phyloP scores from a whole-genome alignment of 2,329 filamentous ascomycete species.

The Ophiostoma pallidulum region DNA sequence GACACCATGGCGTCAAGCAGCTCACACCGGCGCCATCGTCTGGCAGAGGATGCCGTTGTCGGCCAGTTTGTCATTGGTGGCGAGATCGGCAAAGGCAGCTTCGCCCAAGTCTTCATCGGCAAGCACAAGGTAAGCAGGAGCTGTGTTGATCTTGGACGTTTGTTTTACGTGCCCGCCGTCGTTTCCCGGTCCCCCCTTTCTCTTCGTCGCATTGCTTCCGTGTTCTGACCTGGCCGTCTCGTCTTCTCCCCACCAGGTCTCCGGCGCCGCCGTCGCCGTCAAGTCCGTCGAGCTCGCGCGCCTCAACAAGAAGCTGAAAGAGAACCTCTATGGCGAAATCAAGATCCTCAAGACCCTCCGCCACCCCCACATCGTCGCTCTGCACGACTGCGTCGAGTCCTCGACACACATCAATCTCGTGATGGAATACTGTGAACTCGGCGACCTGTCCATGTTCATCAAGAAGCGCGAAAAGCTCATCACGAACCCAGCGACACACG shows the following conservation, averaged over 20 bases:
- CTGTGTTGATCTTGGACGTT: background rate
- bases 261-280: constrained; percentile 79
- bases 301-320: constrained; percentile 90
- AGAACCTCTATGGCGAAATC: constrained; percentile 93
- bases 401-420: constrained; percentile 85
- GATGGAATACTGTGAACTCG: constrained; percentile 97
- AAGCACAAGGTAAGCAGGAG: constrained; percentile 61
- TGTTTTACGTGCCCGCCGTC: too few species aligned
- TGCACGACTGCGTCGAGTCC: constrained; percentile 89
- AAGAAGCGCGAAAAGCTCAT: constrained; percentile 79
- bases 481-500: constrained; percentile 70
- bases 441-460: constrained; percentile 91
- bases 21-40: constrained; percentile 12
- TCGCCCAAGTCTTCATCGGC: constrained; percentile 88
- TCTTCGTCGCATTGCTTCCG: background rate
- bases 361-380: constrained; percentile 92
- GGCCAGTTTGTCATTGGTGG: constrained; percentile 21
- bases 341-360: constrained; percentile 87
- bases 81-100: constrained; percentile 95
- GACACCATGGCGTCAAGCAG: constrained; percentile 11
- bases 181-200: background rate
- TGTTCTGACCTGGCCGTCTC: background rate
- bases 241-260: constrained; percentile 47
- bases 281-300: constrained; percentile 90
- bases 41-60: constrained; percentile 16